These are phyloP conservation scores for Thalassiosira mediterranea DNA, from an alignment of 352 stramenopile genomes.

Conservation along the genomic window DNA sequence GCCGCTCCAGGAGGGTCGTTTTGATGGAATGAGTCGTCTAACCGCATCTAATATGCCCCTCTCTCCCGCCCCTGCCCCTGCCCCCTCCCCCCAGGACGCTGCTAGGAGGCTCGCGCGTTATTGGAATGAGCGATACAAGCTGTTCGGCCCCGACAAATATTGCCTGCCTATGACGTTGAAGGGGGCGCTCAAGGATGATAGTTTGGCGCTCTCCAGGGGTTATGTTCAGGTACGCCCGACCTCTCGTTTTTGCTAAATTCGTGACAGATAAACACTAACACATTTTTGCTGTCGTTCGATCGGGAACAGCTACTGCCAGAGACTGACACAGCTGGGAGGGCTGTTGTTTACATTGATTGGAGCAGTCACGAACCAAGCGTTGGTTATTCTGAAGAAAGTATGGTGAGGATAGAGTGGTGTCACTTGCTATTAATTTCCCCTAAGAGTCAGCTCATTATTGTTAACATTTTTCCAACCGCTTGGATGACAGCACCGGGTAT, in stretches of 20 bases:
- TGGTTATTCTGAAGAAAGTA: constrained; percentile 41
- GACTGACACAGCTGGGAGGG: constrained; percentile 34
- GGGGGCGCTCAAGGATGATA: constrained; percentile 43
- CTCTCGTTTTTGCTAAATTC: too few species aligned
- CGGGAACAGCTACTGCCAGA: constrained; percentile 43
- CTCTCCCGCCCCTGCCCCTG: not conserved
- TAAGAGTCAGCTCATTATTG: not conserved
- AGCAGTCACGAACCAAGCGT: constrained; percentile 42
- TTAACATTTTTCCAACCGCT: not conserved
- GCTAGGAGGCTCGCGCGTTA: constrained; percentile 38
- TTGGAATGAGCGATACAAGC: constrained; percentile 34
- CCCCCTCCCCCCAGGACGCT: constrained; percentile 8
- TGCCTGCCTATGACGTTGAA: constrained; percentile 38
- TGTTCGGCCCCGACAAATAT: constrained; percentile 46
- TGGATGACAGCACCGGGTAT: constrained; percentile 23
- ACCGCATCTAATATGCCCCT: not conserved
- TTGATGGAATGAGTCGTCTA: not conserved
- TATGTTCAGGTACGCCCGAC: too few species aligned
- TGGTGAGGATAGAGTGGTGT: constrained; percentile 11
- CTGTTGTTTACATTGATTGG: constrained; percentile 48
- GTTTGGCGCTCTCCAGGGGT: constrained; percentile 28
- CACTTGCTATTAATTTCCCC: not conserved
- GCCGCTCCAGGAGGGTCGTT: not conserved
- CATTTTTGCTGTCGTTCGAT: too few species aligned
- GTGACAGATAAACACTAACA: too few species aligned